Conservation (phyloP, 2,329 filamentous ascomycete genomes). For the Monosporascus sp. region DNA sequence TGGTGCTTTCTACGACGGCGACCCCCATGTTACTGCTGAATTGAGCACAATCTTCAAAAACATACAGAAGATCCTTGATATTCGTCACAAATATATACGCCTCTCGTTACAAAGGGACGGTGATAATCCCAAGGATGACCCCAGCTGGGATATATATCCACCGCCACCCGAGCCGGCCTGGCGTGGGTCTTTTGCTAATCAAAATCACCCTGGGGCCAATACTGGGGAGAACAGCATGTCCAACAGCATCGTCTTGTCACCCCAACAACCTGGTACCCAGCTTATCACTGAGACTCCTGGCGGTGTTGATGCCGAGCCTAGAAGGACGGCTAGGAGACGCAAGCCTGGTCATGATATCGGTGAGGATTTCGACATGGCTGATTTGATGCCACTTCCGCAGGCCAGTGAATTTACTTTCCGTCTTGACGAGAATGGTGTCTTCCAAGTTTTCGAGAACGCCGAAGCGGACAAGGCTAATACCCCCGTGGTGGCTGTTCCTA, state of each 20-base stretch:
- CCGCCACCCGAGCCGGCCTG: constrained; percentile 88
- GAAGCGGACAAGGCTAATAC: constrained; percentile 55
- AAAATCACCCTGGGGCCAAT: constrained; percentile 29
- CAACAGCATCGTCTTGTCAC: constrained; percentile 39
- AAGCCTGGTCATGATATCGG: constrained; percentile 90
- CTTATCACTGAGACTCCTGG: constrained; percentile 21
- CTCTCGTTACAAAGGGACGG: constrained; percentile 75
- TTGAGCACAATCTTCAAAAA: constrained; percentile 82
- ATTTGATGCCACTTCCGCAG: constrained; percentile 68
- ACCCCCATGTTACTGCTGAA: constrained; percentile 78
- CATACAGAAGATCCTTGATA: constrained; percentile 82
- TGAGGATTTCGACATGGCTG: constrained; percentile 81
- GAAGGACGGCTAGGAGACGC: constrained; percentile 53
- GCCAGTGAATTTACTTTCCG: constrained; percentile 68
- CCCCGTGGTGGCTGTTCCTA: constrained; percentile 80
- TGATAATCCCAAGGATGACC: constrained; percentile 84
- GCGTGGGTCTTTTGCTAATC: constrained; percentile 49
- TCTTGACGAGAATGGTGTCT: constrained; percentile 81
- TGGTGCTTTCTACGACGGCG: constrained; percentile 63
- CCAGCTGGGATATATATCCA: constrained; percentile 84
- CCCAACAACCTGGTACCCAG: constrained; percentile 24
- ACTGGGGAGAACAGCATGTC: constrained; percentile 39
- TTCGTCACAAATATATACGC: constrained; percentile 82
- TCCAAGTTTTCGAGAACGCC: constrained; percentile 78
- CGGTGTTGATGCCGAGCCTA: constrained; percentile 29